Base-by-base conservation (phyloP, 108 stramenopile genomes). In the Skeletonema costatum region DNA sequence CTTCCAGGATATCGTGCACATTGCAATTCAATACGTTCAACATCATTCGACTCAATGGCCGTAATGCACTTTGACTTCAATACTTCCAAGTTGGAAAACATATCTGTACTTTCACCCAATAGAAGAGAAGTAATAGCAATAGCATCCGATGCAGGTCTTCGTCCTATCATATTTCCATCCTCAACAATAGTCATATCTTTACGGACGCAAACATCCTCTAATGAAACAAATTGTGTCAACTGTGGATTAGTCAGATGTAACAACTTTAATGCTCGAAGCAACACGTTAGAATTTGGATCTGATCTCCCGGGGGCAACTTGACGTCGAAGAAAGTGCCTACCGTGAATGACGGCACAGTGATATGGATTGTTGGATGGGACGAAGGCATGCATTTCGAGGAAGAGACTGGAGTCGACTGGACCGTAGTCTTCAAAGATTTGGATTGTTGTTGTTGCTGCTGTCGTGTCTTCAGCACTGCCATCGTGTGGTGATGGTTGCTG, bases 401-500 rank as follows among this genome's bases (percentile, higher is more conserved):
- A 96, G 11, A 96, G 71, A 44, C 82, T 83, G 53, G 87, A 88
- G 68, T 86, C 86, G 36, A 90, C 89, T 70, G 92, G 89, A 29
- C 94, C 94, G 67, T 97, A 97, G 67, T 95, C 97, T 87, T 96
- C 94, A 36, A 89, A 86, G 13, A 94, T 70, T 60, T 91, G 89
- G 19, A 67, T 77, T 25, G 51, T 44, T 19, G 58, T 83, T 84
- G 16, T 51, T 61, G 63, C 31, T 29, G 60, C 30, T 44, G 39
- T 5, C 33, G 48, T 61, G 32, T 70, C 32, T 1, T 41, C 38
- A 25, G 12, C 7, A 11, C 3, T 16, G 25, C 21, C 0, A 32
- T 44, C n/a, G 1, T 50, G 48, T 50, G 50, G 17, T 51, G 50
- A 0, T 51, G 11, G 8, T 4, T 12, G 8, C 14, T 46, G 44